Evolutionary conservation across 176 grass and related monocot species (phyloP), one percentile per base, ranked within the genome.

Genomic region (Carex myosuroides): DNA sequence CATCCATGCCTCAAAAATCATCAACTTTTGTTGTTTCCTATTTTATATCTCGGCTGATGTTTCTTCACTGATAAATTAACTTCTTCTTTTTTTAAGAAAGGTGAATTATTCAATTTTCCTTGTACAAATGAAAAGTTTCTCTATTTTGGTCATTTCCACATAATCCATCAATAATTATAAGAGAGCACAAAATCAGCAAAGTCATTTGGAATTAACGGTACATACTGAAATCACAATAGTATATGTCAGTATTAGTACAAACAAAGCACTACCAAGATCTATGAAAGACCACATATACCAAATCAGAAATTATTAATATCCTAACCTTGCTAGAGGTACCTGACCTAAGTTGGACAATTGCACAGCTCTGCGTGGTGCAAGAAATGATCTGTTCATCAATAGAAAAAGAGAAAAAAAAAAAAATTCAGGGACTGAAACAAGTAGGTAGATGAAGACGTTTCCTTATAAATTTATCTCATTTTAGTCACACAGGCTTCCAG

Each of bases 251-350:
- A 68, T 35, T 68, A 68, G 30, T 18, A 37, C 0, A 13, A 30
- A 66, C 30, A 37, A 68, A 37, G 2, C 64, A 68, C 30, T 29
- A 8, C n/a, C 18, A 26, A 73, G 70, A 75, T 75, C 21, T 29
- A 11, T 26, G 2, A 52, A 46, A 14, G 50, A 29, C 6, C 52
- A 32, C 52, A 17, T 55, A 16, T 24, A 52, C 13, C 4, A 9
- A 87, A 53, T 13, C 57, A 17, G 6, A 80, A 46, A 80, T 60
- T 79, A 13, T 62, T 67, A 44, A 73, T 81, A 82, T 53, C 66
- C 71, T 20, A 59, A 98, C 95, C 95, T 95, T 85, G 92, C 85
- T 63, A 98, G 91, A 24, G 89, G 88, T 33, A 98, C 81, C 76
- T 90, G 90, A 81, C 89, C 95, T 68, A 98, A 88, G 35, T 86